A percentile compares a stretch with the other conserved stretches of the same genome.
Conservation (phyloP, 306 rosid species). For the Dryas octopetala region DNA sequence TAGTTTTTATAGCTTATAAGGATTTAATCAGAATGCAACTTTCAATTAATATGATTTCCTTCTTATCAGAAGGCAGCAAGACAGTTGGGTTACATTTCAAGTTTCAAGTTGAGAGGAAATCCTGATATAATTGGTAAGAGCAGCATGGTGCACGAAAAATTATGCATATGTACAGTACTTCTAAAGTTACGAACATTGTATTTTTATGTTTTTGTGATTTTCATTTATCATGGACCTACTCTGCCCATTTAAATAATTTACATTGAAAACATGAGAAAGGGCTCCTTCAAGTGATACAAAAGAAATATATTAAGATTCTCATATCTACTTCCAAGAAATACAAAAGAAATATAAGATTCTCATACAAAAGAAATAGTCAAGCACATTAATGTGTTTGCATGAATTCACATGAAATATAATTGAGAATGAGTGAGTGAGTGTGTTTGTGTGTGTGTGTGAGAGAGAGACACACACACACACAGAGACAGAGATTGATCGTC, state of each 20-base stretch:
- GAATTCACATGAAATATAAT: neutral
- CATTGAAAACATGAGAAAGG: neutral
- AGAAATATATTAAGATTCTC: too few relatives aligned
- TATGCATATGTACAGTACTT: neutral
- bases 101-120: conserved; percentile 1
- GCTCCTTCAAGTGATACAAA: too few relatives aligned
- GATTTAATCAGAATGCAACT: neutral
- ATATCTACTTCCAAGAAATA: too few relatives aligned
- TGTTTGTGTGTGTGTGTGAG: neutral
- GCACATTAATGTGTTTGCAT: neutral
- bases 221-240: conserved; percentile 16
- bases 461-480: too few relatives aligned
- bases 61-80: neutral
- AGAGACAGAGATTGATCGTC: too few relatives aligned
- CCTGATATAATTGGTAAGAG: neutral
- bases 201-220: neutral
- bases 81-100: neutral
- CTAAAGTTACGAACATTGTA: neutral
- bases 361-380: neutral
- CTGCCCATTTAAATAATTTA: neutral
- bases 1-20: neutral
- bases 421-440: neutral
- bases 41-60: neutral
- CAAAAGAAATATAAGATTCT: neutral
- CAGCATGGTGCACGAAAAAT: neutral